Conservation (phyloP, 306 rosid species). For the Adenanthera pavonina region DNA sequence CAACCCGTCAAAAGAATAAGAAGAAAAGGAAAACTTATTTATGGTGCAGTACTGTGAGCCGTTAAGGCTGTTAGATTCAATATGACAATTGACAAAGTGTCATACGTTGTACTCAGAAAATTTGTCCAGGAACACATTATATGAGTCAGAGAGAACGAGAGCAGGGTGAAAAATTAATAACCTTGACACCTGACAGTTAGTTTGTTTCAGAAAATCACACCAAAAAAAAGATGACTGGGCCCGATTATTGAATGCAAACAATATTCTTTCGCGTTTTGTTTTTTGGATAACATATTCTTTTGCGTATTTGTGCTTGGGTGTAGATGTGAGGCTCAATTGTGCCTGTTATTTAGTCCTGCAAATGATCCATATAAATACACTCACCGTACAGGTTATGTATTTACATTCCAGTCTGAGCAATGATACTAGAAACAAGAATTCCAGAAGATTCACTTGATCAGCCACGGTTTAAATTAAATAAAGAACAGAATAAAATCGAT, state of each 20-base stretch:
- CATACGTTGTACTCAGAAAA: background rate
- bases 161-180: background rate
- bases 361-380: background rate
- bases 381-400: background rate
- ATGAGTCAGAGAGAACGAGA: background rate
- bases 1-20: background rate
- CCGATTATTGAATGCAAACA: background rate
- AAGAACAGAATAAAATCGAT: background rate
- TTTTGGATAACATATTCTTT: background rate
- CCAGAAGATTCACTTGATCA: background rate
- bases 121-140: background rate
- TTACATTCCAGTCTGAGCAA: conserved; percentile 11
- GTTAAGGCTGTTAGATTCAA: background rate
- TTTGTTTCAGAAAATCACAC: conserved; percentile 13
- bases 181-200: background rate
- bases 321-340: background rate
- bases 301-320: background rate
- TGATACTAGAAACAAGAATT: background rate
- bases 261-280: background rate
- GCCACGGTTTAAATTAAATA: conserved; percentile 16
- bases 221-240: background rate
- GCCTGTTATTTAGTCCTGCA: background rate
- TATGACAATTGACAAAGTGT: conserved; percentile 7
- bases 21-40: background rate
- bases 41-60: background rate